These are phyloP conservation scores for Cyathus striatus DNA, from an alignment of 768 basidiomycete species.

Conservation along the genomic window DNA sequence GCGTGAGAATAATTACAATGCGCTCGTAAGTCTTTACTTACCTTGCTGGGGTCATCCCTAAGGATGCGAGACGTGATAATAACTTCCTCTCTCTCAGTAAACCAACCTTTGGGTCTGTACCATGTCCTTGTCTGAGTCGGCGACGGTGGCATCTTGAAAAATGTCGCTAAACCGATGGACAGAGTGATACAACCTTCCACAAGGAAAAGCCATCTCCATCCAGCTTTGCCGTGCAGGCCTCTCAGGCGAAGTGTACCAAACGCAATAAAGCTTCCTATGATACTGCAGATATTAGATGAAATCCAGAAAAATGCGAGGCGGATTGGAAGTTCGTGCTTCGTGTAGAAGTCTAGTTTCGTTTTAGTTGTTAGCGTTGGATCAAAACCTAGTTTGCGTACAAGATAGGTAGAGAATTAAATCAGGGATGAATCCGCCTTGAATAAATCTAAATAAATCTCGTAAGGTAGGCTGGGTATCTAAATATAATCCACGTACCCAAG, in stretches of 20 bases:
- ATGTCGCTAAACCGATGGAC: constrained; percentile 45
- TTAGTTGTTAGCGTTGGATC: no score
- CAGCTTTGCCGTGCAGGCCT: constrained; percentile 45
- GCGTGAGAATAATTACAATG: no score
- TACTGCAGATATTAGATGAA: constrained; percentile 37
- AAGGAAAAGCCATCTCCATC: constrained; percentile 48
- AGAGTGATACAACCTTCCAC: constrained; percentile 40
- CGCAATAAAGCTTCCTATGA: constrained; percentile 51
- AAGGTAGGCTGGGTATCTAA: no score
- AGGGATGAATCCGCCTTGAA: constrained; percentile 15
- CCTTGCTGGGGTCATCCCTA: constrained; percentile 60
- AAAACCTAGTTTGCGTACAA: constrained; percentile 31
- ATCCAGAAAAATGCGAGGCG: constrained; percentile 56
- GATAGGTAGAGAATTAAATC: constrained; percentile 60
- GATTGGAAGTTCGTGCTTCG: constrained; percentile 51
- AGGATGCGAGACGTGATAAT: constrained; percentile 60
- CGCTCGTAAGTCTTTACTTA: no score
- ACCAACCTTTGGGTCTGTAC: constrained; percentile 61
- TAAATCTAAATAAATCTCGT: not conserved
- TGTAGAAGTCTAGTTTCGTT: constrained; percentile 50
- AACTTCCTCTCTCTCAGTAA: constrained; percentile 53
- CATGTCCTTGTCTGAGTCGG: constrained; percentile 55
- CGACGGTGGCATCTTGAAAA: constrained; percentile 56
- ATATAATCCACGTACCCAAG: constrained; percentile 42
- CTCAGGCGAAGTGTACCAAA: constrained; percentile 59